A percentile compares a stretch with the other conserved stretches of the same genome.
These are phyloP conservation scores for Penicillium janthinellum DNA, from an alignment of 2,329 filamentous ascomycete species.

Conservation along the genomic window DNA sequence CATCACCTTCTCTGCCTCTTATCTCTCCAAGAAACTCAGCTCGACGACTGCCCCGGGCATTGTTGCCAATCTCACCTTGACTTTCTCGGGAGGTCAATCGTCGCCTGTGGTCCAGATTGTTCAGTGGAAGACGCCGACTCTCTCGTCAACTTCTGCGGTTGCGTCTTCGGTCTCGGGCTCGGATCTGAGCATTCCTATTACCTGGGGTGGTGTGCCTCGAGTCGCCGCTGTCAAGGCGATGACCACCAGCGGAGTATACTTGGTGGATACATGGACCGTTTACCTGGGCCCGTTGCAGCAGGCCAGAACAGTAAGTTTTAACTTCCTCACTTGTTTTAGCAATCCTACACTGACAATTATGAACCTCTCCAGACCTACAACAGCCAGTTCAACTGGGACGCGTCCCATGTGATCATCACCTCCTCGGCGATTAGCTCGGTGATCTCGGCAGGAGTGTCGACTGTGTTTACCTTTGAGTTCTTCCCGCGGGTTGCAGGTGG, in stretches of 20 bases:
- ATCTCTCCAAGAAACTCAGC: constrained; percentile 51
- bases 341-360: neutral
- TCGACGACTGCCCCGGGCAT: constrained; percentile 47
- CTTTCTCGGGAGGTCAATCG: constrained; percentile 54
- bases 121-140: constrained; percentile 54
- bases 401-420: constrained; percentile 50
- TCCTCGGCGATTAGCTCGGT: constrained; percentile 51
- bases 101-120: constrained; percentile 52
- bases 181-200: constrained; percentile 54
- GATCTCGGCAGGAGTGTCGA: constrained; percentile 46
- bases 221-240: constrained; percentile 56
- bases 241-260: constrained; percentile 50
- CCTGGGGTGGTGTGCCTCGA: constrained; percentile 54
- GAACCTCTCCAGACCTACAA: constrained; percentile 47
- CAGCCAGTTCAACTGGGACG: constrained; percentile 57
- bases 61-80: constrained; percentile 54
- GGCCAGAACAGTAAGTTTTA: constrained; percentile 37
- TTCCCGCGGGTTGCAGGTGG: constrained; percentile 50
- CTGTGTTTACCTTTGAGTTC: constrained; percentile 58
- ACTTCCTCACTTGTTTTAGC: too few species aligned
- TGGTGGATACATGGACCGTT: constrained; percentile 61
- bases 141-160: constrained; percentile 30
- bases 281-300: constrained; percentile 57
- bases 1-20: constrained; percentile 52
- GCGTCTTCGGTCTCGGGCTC: constrained; percentile 39